phyloP scores from a whole-genome alignment of 2,329 filamentous ascomycete species.

The Ophiostoma ulmi region DNA sequence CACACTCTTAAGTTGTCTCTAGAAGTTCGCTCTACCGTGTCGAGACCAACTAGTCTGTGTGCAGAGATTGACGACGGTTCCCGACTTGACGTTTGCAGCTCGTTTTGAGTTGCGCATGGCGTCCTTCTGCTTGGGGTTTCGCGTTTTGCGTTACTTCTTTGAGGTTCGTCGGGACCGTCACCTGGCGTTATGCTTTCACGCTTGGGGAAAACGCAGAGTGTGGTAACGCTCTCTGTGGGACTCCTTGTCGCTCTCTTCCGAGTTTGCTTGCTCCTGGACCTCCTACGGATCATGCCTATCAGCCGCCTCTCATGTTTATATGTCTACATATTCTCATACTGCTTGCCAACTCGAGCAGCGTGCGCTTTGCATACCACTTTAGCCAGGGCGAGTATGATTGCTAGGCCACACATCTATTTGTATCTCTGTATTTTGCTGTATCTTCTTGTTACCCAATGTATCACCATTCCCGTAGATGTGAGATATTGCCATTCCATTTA shows the following conservation, averaged over 20 bases:
- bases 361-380: slow-evolving; percentile 1
- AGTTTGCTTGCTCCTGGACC: slow-evolving; percentile 14
- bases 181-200: slow-evolving; percentile 10
- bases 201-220: background rate
- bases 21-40: slow-evolving; percentile 64
- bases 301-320: background rate
- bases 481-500: background rate
- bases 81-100: slow-evolving; percentile 10
- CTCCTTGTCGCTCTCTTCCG: slow-evolving; percentile 16
- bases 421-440: background rate
- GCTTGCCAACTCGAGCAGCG: slow-evolving; percentile 5
- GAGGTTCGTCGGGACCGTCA: slow-evolving; percentile 6
- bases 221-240: background rate
- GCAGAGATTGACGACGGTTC: slow-evolving; percentile 61
- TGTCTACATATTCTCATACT: slow-evolving; percentile 7
- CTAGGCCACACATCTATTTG: slow-evolving; percentile 11
- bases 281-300: background rate
- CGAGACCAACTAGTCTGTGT: slow-evolving; percentile 93
- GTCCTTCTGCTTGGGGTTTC: slow-evolving; percentile 14
- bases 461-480: background rate
- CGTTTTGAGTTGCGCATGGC: slow-evolving; percentile 15
- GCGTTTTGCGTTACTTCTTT: slow-evolving; percentile 12
- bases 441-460: background rate
- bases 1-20: slow-evolving; percentile 99
- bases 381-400: slow-evolving; percentile 15